Conservation (phyloP, 2,329 filamentous ascomycete genomes). For the Thelonectria discophora region DNA sequence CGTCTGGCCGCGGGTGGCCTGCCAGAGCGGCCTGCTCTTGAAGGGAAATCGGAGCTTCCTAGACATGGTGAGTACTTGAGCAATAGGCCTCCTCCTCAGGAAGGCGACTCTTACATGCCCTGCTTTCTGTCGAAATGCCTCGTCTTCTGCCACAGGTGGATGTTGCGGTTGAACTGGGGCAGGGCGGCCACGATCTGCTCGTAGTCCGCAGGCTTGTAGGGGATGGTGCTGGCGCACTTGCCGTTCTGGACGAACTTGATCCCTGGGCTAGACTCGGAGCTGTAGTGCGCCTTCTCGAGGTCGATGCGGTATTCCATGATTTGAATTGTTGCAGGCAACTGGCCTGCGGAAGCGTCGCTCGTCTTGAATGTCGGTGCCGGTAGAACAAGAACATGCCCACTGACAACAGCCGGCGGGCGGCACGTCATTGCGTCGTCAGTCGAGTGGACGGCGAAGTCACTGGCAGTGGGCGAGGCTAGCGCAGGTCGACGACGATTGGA, state of each 20-base stretch:
- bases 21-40: neutral
- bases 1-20: neutral
- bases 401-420: neutral
- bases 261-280: neutral
- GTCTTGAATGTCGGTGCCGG: neutral
- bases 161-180: neutral
- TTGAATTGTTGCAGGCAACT: neutral
- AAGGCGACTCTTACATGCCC: neutral
- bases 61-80: neutral
- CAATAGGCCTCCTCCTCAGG: neutral
- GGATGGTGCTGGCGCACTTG: neutral
- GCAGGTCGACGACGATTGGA: no score
- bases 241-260: neutral
- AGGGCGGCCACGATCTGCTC: neutral
- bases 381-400: neutral
- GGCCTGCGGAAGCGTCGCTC: neutral
- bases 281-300: neutral
- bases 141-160: neutral
- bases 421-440: neutral
- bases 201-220: neutral
- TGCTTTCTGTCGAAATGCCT: neutral
- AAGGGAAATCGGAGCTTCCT: neutral
- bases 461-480: no score
- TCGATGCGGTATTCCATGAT: neutral
- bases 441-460: no score